Conservation (phyloP, 2,329 filamentous ascomycete genomes). For the Aspergillus fumigatus region DNA sequence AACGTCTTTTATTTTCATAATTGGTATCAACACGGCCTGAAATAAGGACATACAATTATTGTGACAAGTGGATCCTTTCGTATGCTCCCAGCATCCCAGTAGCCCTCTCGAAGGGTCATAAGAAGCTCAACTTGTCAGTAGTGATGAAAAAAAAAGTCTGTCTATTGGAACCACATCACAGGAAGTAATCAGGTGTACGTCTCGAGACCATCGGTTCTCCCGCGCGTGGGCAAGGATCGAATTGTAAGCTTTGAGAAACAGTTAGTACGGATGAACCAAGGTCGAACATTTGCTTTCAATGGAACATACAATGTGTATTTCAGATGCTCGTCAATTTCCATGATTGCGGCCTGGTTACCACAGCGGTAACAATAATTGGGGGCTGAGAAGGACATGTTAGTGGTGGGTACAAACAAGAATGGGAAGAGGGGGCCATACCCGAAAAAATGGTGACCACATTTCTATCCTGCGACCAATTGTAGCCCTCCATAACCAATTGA, state of each 20-base stretch:
- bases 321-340: conserved; percentile 99
- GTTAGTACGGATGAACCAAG: conserved; percentile 2
- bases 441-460: conserved; percentile 99
- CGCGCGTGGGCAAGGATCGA: conserved; percentile 94
- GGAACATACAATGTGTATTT: conserved; percentile 95
- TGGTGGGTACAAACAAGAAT: conserved; percentile 21
- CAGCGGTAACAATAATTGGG: conserved; percentile 98
- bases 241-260: conserved; percentile 73
- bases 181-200: conserved; percentile 97
- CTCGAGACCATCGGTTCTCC: conserved; percentile 99
- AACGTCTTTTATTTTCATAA: conserved; percentile 38
- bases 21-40: conserved; percentile 38
- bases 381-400: conserved; percentile 40
- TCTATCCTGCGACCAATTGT: conserved; percentile 98
- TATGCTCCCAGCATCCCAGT: conserved; percentile 26
- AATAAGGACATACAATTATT: conserved; percentile 34
- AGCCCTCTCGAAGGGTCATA: conserved; percentile 23
- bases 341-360: conserved; percentile 99
- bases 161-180: conserved; percentile 52
- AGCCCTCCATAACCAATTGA: conserved; percentile 98
- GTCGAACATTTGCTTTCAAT: neutral
- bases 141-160: conserved; percentile 19
- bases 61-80: conserved; percentile 22
- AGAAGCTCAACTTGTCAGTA: conserved; percentile 17
- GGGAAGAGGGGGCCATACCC: conserved; percentile 50